Conservation (phyloP, 2,329 filamentous ascomycete species). For the Aspergillus tamarii region DNA sequence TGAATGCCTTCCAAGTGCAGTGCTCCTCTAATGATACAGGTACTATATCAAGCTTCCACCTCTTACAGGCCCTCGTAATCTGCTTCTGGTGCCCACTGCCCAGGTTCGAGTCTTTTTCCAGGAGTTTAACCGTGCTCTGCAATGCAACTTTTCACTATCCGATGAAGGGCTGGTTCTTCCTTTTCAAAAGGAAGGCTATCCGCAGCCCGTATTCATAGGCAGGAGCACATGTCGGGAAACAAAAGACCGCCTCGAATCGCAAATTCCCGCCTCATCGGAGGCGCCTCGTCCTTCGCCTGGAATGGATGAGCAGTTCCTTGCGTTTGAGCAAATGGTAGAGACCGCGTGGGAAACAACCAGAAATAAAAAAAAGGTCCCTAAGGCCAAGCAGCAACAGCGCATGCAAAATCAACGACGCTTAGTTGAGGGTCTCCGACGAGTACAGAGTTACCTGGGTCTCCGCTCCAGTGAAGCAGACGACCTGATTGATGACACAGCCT, state of each 20-base stretch:
- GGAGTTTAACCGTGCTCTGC: constrained; percentile 62
- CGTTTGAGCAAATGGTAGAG: constrained; percentile 54
- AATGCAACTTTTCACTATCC: constrained; percentile 62
- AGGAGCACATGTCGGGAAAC: constrained; percentile 53
- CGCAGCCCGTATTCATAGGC: constrained; percentile 70
- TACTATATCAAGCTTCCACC: constrained; percentile 67
- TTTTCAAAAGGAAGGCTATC: constrained; percentile 64
- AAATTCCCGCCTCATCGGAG: constrained; percentile 31
- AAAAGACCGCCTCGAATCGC: constrained; percentile 39
- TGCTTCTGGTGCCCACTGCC: constrained; percentile 67
- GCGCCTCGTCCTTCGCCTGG: not conserved
- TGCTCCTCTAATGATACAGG: constrained; percentile 42
- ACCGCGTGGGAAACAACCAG: constrained; percentile 55
- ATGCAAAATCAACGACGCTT: constrained; percentile 56
- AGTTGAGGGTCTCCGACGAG: constrained; percentile 62
- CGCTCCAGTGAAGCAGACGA: constrained; percentile 42
- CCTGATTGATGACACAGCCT: constrained; percentile 22
- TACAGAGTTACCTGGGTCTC: constrained; percentile 73
- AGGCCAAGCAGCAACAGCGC: constrained; percentile 55
- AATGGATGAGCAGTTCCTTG: constrained; percentile 17
- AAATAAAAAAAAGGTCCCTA: constrained; percentile 52
- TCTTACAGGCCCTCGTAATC: constrained; percentile 52
- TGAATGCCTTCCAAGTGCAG: not conserved
- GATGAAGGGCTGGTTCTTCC: constrained; percentile 60
- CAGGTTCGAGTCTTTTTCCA: constrained; percentile 69